Evolutionary conservation across 345 rosid species (phyloP), one percentile per base, ranked within the genome.

Genomic region (Reutealis trisperma): DNA sequence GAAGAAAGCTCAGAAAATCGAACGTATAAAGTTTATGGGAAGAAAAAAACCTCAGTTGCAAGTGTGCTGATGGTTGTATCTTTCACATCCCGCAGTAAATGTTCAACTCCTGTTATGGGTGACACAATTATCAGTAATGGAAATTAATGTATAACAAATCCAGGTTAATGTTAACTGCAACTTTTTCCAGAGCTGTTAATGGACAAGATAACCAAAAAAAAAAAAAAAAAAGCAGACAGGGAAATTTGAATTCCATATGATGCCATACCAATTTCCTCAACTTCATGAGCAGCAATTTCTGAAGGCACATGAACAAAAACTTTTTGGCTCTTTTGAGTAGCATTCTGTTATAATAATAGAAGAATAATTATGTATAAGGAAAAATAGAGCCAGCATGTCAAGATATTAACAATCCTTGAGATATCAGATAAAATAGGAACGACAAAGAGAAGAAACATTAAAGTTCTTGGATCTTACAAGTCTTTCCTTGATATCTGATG

Each of bases 211-310:
- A 54, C 0, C 2, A 52, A 0, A 25, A 60, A 7, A 22, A 22
- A 60, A 8, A 24, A 24, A 22, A 4, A 60, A 1, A 22, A 60
- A 22, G 34, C 64, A 47, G 71, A 45, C 18, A 24, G 32, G 64
- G 24, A 8, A 61, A 61, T 22, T 67, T 42, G 32, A 37, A 44
- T 41, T 65, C n/a, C 16, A 66, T 37, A n/a, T 61, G 14, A 59
- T 21, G 5, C 27, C 89, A 78, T 89, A 91, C 98, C 98, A 59
- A 92, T 94, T 87, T 92, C 96, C 90, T 94, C 93, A 42, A 92
- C 97, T 74, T 94, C 94, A 77, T 92, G 96, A 73, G 98, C 92
- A 62, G 91, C 91, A 79, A 92, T 92, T 84, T 94, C 96, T 22
- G 92, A 90, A 14, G 85, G 85, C 32, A 92, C 91, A 30, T 94